A percentile compares a stretch with the other conserved stretches of the same genome.
Conservation (phyloP, 345 rosid species). For the Corchorus olitorius region DNA sequence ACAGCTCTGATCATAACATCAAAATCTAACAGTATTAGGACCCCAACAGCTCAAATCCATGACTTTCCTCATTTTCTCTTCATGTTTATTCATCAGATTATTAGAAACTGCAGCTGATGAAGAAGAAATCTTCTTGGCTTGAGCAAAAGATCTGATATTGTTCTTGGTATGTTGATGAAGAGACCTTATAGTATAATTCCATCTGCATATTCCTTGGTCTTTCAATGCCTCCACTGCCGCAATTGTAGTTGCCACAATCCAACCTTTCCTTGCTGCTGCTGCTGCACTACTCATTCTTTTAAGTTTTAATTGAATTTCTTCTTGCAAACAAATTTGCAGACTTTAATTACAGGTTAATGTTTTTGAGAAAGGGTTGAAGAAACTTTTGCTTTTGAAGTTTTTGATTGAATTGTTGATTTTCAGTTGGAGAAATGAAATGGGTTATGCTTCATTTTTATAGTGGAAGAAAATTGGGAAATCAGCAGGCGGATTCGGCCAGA, state of each 20-base stretch:
- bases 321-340: too few species aligned
- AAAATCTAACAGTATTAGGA: slow-evolving; percentile 21
- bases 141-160: slow-evolving; percentile 30
- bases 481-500: too few species aligned
- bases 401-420: too few species aligned
- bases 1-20: background rate
- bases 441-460: too few species aligned
- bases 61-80: slow-evolving; percentile 22
- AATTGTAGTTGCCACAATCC: slow-evolving; percentile 58
- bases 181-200: slow-evolving; percentile 57
- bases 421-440: too few species aligned
- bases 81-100: slow-evolving; percentile 22
- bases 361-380: background rate
- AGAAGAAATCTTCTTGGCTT: slow-evolving; percentile 23
- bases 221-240: slow-evolving; percentile 67
- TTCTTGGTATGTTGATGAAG: slow-evolving; percentile 41
- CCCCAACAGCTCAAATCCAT: slow-evolving; percentile 33
- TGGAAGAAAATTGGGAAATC: too few species aligned
- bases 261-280: slow-evolving; percentile 27
- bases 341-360: background rate
- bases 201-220: slow-evolving; percentile 63
- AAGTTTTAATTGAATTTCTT: background rate
- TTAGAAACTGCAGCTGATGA: slow-evolving; percentile 24
- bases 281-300: slow-evolving; percentile 24
- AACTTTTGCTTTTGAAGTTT: too few species aligned